Conservation (phyloP, 352 stramenopile genomes). For the Pythium biforme region DNA sequence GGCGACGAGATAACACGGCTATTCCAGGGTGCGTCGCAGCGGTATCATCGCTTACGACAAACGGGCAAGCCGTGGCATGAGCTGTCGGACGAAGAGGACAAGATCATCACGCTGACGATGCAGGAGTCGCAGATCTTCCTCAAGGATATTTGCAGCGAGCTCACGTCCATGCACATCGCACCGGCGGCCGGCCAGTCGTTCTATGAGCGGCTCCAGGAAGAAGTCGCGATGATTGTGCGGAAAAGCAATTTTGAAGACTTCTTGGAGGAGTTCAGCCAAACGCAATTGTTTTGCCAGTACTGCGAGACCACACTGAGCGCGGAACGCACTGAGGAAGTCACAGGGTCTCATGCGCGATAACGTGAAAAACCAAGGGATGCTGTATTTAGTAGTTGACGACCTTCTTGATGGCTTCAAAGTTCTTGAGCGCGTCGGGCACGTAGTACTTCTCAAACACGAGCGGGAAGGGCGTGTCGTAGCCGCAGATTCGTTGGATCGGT, state of each 20-base stretch:
- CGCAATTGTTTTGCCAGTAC: constrained; percentile 86
- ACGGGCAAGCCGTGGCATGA: constrained; percentile 73
- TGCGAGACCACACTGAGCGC: constrained; percentile 70
- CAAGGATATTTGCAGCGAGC: constrained; percentile 62
- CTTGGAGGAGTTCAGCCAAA: constrained; percentile 81
- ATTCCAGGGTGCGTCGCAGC: constrained; percentile 50
- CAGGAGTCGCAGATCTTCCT: constrained; percentile 75
- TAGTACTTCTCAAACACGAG: constrained; percentile 97
- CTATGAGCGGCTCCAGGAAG: constrained; percentile 76
- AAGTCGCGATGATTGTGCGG: constrained; percentile 64
- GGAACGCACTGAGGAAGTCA: constrained; percentile 5
- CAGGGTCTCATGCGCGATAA: no score
- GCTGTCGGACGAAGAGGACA: constrained; percentile 74
- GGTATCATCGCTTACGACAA: constrained; percentile 41
- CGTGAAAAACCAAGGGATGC: neutral
- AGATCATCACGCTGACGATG: constrained; percentile 69
- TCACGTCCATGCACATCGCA: constrained; percentile 56
- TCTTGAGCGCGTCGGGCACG: constrained; percentile 92
- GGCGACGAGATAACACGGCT: constrained; percentile 58
- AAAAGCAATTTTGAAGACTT: constrained; percentile 73
- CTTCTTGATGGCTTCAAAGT: constrained; percentile 94
- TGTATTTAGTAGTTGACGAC: constrained; percentile 81
- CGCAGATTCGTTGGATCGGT: constrained; percentile 92
- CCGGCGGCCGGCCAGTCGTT: constrained; percentile 36
- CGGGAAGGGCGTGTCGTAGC: constrained; percentile 97